Base-by-base conservation (phyloP, 1,284 basidiomycete species). In the Xerocomus subilludens region DNA sequence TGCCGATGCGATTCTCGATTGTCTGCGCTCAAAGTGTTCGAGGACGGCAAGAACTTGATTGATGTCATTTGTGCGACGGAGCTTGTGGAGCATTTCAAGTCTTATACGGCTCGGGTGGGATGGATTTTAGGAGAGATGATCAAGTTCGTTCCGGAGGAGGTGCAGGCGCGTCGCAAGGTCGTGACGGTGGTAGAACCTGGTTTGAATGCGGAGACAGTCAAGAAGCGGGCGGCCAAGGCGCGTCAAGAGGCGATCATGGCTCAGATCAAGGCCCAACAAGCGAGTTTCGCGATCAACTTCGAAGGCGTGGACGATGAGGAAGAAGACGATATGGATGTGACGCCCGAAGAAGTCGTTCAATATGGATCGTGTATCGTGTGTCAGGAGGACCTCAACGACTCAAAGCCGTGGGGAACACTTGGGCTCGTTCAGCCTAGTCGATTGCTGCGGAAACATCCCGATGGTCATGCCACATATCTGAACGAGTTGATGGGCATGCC, bases 301-400 rank as follows among this genome's bases (percentile, higher is more conserved):
- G 93, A 92, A 30, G 91, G 92, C 27, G 84, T 87, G 55, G 85
- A 86, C 49, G 87, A 87, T 2, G 89, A 88, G 30, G 89, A 88
- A 14, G 90, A 91, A 42, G 90, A 91, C 2, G 91, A 90, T 32
- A 88, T 89, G 77, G 87, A 84, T n/a, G 85, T 88, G 69, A 81
- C 83, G 3, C 83, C 82, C 0, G 88, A 89, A 32, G 87, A 89
- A 51, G 82, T 88, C n/a, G 83, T 89, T 27, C 91, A 91, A 35
- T 93, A 93, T 76, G 98, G 98, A 3, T 94, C 93, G 36, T 99
- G 98, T 83, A 99, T 99, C 77, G 95, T 99, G 16, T 99, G 98
- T 80, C 98, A 99, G 83, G 98, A 99, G 83, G 94, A 96, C 74
- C 90, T 99, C 64, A 94, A 92, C 74, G 85, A 88, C 2, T 86